Percentiles rank a stretch among this genome's conserved stretches.
These are phyloP conservation scores for Sarocladium oryzae DNA, from an alignment of 2,329 filamentous ascomycete species.

Conservation along the genomic window DNA sequence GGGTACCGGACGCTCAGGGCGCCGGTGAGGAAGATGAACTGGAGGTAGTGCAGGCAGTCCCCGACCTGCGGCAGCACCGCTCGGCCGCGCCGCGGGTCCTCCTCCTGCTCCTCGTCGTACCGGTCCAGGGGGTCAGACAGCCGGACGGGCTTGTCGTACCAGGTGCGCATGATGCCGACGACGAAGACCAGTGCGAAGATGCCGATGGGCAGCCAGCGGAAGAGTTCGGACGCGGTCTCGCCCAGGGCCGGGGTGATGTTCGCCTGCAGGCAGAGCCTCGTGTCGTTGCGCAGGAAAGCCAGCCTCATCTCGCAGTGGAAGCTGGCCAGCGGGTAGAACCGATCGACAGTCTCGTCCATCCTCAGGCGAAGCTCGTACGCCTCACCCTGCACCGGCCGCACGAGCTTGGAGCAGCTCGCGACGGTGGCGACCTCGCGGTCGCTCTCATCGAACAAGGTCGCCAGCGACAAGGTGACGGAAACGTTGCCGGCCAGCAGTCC, in stretches of 20 bases:
- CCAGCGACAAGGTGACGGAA: background rate
- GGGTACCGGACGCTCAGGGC: constrained; percentile 66
- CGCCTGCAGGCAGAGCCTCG: background rate
- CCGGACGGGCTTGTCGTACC: background rate
- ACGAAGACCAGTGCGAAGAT: background rate
- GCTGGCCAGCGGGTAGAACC: background rate
- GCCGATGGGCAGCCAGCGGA: background rate
- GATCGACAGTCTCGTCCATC: background rate
- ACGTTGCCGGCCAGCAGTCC: background rate
- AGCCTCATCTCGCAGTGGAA: background rate
- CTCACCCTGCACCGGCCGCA: background rate
- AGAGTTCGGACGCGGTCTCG: background rate
- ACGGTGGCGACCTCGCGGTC: background rate
- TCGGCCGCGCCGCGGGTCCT: background rate
- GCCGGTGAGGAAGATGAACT: constrained; percentile 66
- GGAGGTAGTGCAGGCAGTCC: constrained; percentile 67
- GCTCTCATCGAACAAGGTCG: background rate
- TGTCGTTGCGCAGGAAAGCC: background rate
- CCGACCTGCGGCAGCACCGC: constrained; percentile 13
- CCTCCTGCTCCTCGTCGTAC: background rate
- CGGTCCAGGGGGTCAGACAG: background rate
- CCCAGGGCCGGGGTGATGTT: background rate
- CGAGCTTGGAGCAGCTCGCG: background rate
- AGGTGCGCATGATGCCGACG: background rate
- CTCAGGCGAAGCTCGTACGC: background rate